Base-by-base conservation (phyloP, 2,329 filamentous ascomycete genomes). In the Botrytis tulipae region DNA sequence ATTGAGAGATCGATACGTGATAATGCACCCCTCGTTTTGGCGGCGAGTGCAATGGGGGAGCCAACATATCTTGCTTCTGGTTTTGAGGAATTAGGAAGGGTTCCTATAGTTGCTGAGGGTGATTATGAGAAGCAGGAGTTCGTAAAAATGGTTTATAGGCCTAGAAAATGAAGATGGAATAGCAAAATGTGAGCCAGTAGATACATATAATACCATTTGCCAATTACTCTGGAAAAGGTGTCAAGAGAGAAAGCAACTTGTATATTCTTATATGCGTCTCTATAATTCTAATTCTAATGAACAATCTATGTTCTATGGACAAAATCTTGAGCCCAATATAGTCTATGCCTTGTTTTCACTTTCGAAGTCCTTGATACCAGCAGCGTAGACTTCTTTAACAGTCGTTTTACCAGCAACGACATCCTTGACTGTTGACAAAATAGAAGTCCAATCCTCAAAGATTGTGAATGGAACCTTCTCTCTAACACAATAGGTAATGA, bases 381-480 rank as follows among this genome's bases (percentile, higher is more conserved):
- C 75, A 29, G 76, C 77, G 25, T 93, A 93, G 37, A 93, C 91
- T 63, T 93, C 89, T 78, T 93, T 85, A 12, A 94, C 89, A 35
- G 87, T 91, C 25, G 87, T 88, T 82, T 91, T 91, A 37, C 93
- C 93, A 46, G 89, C 89, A n/a, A 86, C 87, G 79, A 98, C 93
- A 74, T 92, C 90, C 84, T 93, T 90, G 75, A 93, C 91, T 44
- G 91, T 92, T 75, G 88, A 85, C 66, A 93, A 86, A 80, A 97
- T 97, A 76, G 90, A 89, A 10, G 88, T 88, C 89, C 95, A 98
- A 84, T 95, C 90, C 79, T 93, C 87, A 82, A 98, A 98, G 4
- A 93, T 90, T 22, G 93, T 95, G 82, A 97, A 98, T 0, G 95
- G 94, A 32, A 97, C 91, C 16, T 92, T 89, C 82, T 97, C 90